phyloP scores from a whole-genome alignment of 2,329 filamentous ascomycete genomes.

The Fusarium tricinctum region DNA sequence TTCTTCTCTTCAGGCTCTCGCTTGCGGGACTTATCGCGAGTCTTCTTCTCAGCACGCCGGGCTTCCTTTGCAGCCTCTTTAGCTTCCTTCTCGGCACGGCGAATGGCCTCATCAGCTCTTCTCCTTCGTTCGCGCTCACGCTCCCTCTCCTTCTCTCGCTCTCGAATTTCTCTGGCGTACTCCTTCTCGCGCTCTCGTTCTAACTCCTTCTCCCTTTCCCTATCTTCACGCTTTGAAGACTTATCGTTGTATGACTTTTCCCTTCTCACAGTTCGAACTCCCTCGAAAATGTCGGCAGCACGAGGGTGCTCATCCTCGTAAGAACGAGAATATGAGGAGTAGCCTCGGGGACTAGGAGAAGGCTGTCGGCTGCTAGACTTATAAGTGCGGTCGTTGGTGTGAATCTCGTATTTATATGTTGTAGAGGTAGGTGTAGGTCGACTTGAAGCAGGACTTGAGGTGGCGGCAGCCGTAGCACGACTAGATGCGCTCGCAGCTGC shows the following conservation, averaged over 20 bases:
- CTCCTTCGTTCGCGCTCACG: conserved; percentile 30
- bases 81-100: conserved; percentile 48
- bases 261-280: conserved; percentile 59
- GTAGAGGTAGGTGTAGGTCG: conserved; percentile 56
- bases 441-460: conserved; percentile 33
- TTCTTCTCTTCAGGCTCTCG: conserved; percentile 57
- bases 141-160: conserved; percentile 49
- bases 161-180: conserved; percentile 41
- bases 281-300: conserved; percentile 61
- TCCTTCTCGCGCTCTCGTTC: conserved; percentile 53
- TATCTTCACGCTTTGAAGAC: conserved; percentile 59
- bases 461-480: conserved; percentile 12
- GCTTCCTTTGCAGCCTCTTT: conserved; percentile 54
- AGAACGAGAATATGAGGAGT: conserved; percentile 56
- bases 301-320: conserved; percentile 62
- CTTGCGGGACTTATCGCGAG: conserved; percentile 57
- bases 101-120: conserved; percentile 31
- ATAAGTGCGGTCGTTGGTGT: conserved; percentile 65
- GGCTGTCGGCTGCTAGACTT: conserved; percentile 50
- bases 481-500: conserved; percentile 41
- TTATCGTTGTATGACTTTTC: conserved; percentile 64
- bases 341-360: conserved; percentile 54
- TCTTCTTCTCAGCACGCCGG: conserved; percentile 56
- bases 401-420: conserved; percentile 61
- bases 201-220: conserved; percentile 54